Percentiles rank a stretch among this genome's conserved stretches.
Conservation (phyloP, 2,329 filamentous ascomycete species). For the Ophiostoma perfectum region DNA sequence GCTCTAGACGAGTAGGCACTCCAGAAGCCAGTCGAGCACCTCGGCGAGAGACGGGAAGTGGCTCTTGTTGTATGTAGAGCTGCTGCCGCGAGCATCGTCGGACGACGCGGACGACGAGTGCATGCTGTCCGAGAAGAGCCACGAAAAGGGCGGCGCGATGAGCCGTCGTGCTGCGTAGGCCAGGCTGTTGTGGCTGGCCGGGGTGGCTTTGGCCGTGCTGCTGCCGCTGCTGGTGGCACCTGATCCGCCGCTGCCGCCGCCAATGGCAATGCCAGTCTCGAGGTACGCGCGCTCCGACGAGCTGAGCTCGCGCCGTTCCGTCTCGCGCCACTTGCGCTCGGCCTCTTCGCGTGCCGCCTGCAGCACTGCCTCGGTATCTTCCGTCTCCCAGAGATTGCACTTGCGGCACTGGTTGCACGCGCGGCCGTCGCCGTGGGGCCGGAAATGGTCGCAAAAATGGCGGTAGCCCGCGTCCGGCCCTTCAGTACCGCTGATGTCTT, state of each 20-base stretch:
- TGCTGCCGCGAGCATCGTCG: no score
- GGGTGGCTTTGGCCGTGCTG: background rate
- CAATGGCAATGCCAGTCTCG: conserved; percentile 46
- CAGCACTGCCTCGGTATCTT: conserved; percentile 65
- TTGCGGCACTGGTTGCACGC: conserved; percentile 72
- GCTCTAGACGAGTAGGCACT: conserved; percentile 39
- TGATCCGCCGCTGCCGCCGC: conserved; percentile 14
- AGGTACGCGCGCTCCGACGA: conserved; percentile 52
- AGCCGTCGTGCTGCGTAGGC: background rate
- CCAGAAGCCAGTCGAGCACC: conserved; percentile 43
- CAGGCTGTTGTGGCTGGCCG: background rate
- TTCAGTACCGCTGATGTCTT: conserved; percentile 53
- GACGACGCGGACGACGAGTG: background rate
- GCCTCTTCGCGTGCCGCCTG: conserved; percentile 64
- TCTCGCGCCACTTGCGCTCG: conserved; percentile 64
- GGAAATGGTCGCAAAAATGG: conserved; percentile 95
- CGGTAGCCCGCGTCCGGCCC: conserved; percentile 65
- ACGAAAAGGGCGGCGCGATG: background rate
- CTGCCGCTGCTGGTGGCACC: background rate
- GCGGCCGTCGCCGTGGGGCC: conserved; percentile 66
- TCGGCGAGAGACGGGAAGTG: conserved; percentile 38
- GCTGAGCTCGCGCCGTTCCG: conserved; percentile 55
- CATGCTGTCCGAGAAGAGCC: background rate
- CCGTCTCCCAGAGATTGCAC: conserved; percentile 73
- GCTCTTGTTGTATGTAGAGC: background rate